Percentiles rank a stretch among this genome's conserved stretches.
These are phyloP conservation scores for Suillus plorans DNA, from an alignment of 768 basidiomycete genomes.

Conservation along the genomic window DNA sequence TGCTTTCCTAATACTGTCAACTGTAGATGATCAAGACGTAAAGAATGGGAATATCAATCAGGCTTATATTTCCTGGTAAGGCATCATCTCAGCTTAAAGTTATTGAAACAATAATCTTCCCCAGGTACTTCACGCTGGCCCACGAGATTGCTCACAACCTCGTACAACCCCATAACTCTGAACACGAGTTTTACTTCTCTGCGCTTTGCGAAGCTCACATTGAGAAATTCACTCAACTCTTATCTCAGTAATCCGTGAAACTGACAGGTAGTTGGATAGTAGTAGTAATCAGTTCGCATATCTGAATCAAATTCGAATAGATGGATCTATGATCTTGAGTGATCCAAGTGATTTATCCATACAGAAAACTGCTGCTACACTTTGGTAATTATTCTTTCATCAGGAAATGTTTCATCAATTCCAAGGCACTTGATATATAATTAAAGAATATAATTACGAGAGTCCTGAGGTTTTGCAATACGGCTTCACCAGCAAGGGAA, in stretches of 20 bases:
- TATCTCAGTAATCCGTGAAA: slow-evolving; percentile 13
- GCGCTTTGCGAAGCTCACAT: slow-evolving; percentile 78
- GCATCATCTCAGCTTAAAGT: neutral
- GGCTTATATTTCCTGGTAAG: slow-evolving; percentile 82
- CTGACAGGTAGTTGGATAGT: neutral
- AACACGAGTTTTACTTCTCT: slow-evolving; percentile 94
- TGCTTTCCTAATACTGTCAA: neutral
- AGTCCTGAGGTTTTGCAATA: slow-evolving; percentile 3
- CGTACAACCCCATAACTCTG: slow-evolving; percentile 81
- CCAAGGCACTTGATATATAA: neutral
- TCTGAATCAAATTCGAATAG: neutral
- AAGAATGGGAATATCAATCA: slow-evolving; percentile 46
- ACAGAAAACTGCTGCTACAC: neutral
- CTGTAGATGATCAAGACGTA: slow-evolving; percentile 70
- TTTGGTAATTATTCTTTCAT: no score
- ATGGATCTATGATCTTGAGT: neutral
- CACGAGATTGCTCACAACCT: slow-evolving; percentile 95
- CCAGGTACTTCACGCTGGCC: slow-evolving; percentile 87
- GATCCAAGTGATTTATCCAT: neutral
- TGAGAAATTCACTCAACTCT: slow-evolving; percentile 37
- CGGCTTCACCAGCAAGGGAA: slow-evolving; percentile 37
- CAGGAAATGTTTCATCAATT: neutral
- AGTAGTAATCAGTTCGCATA: neutral
- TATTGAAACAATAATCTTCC: neutral
- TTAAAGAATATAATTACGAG: neutral